Evolutionary conservation across 805 yeast genomes (phyloP), one percentile per base, ranked within the genome.

Genomic region (Saturnispora diversa): DNA sequence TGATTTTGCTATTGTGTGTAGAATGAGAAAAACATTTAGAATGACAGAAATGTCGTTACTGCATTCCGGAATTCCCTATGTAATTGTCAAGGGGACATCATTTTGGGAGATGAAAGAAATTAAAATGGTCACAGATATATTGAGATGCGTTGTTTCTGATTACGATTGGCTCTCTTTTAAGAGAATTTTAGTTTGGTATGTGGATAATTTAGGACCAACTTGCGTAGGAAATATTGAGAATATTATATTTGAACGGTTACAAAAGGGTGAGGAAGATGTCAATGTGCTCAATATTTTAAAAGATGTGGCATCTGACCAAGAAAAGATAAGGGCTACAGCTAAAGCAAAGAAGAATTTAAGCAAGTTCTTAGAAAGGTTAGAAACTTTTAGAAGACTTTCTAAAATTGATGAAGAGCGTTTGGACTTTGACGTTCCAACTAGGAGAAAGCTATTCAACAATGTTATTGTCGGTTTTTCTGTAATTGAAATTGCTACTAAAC

Each of bases 71-170:
- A 69, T 87, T 2, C 87, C 92, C 0, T 83, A 84, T 51, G 60
- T 62, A 7, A 70, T 87, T 43, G 66, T 82, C 0, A 78, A 80
- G 39, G 96, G 96, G 0, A 67, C 66, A 32, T 79, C 86, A 1
- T 84, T 86, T 51, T 84, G 94, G 90, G 85, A 82, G 30, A 59
- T 80, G 30, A 74, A 72, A 42, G 95, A 84, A 51, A 77, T 85
- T 12, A 64, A 67, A 17, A 60, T 74, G 1, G 67, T 84, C 43
- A 45, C 86, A 31, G 83, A 80, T 52, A 76, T 78, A 48, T 53
- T 90, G 21, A 68, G 86, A 24, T 75, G 80, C 1, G 63, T 84
- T 5, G 66, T 73, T 4, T 71, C 79, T 21, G 74, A 69, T 19
- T 56, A 61, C 39, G 95, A 86, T 53, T 62, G 70, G 43, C 55